Base-by-base conservation (phyloP, 2,329 filamentous ascomycete genomes). In the Fusarium austroafricanum region DNA sequence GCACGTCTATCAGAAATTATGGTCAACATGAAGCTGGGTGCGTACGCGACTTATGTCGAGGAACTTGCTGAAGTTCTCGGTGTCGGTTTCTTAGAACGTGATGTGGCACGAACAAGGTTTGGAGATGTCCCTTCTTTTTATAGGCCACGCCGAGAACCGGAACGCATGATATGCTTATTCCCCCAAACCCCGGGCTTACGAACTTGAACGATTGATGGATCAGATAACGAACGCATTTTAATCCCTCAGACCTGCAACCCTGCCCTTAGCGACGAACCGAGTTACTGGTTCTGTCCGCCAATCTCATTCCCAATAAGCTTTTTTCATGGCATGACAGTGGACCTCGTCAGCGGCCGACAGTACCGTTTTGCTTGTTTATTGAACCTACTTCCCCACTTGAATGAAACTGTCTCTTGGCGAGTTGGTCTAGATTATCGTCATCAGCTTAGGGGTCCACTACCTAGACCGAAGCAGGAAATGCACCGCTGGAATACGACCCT, bases 401-500 rank as follows among this genome's bases (percentile, higher is more conserved):
- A 47, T 55, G 42, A 21, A 39, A 62, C 37, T 7, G n/a, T 28
- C 12, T 15, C 29, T 54, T 49, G 43, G 43, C 42, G 17, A 47
- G 6, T 3, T n/a, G 21, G 55, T 37, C 40, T 35, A 18, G 55
- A 44, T 39, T 17, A 47, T 18, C 23, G 23, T 26, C 9, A 26
- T 14, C 20, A 14, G 15, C 10, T 8, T 17, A 56, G 26, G 23
- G 20, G 31, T 29, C 57, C 58, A 33, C 57, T 11, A 5, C 3
- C 57, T 62, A 49, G 9, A 0, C 57, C 40, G 2, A 6, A 33
- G 17, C 6, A n/a, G 35, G 44, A 14, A 14, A 9, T 56, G 11
- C 20, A 49, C 57, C 59, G 59, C 31, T n/a, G 15, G 14, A n/a
- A 18, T 42, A 40, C 43, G 46, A 50, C 18, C 21, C 14, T 46